These are phyloP conservation scores for Rosa chinensis DNA, from an alignment of 306 rosid genomes.

Conservation along the genomic window DNA sequence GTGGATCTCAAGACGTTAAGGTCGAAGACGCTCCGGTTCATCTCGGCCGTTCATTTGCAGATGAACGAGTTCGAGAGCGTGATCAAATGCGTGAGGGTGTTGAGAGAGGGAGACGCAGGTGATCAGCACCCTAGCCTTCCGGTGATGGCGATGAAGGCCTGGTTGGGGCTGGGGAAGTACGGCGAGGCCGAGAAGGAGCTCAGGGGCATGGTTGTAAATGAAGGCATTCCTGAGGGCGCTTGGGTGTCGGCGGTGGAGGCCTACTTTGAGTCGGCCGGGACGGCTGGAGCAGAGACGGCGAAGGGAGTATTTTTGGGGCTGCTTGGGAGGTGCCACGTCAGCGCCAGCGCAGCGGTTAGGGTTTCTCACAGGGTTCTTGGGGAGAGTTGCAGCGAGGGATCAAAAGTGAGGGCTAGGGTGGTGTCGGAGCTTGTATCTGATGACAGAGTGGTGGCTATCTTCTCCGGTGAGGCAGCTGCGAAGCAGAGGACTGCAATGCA, in stretches of 20 bases:
- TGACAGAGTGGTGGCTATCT: slow-evolving; percentile 78
- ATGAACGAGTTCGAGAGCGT: slow-evolving; percentile 78
- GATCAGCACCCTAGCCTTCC: slow-evolving; percentile 86
- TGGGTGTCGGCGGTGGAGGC: slow-evolving; percentile 92
- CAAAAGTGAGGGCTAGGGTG: slow-evolving; percentile 71
- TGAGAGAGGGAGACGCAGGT: slow-evolving; percentile 70
- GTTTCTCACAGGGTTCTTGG: slow-evolving; percentile 67
- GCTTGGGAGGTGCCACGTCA: slow-evolving; percentile 81
- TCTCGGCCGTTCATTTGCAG: slow-evolving; percentile 83
- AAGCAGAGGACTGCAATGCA: slow-evolving; percentile 80
- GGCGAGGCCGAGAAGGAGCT: slow-evolving; percentile 88
- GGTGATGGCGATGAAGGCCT: slow-evolving; percentile 90
- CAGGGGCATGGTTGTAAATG: slow-evolving; percentile 72
- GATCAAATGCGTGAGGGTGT: slow-evolving; percentile 79
- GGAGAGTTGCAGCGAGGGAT: slow-evolving; percentile 46
- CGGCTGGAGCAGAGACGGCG: slow-evolving; percentile 87
- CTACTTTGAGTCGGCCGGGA: slow-evolving; percentile 64
- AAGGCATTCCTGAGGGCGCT: slow-evolving; percentile 80
- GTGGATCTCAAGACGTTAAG: slow-evolving; percentile 51
- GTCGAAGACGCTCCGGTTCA: slow-evolving; percentile 72
- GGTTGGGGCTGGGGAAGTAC: slow-evolving; percentile 75
- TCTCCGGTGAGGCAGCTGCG: slow-evolving; percentile 51
- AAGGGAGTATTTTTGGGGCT: slow-evolving; percentile 89
- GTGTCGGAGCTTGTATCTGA: slow-evolving; percentile 87
- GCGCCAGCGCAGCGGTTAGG: slow-evolving; percentile 81